Base-by-base conservation (phyloP, 805 yeast genomes). In the Myxozyma sirexii region DNA sequence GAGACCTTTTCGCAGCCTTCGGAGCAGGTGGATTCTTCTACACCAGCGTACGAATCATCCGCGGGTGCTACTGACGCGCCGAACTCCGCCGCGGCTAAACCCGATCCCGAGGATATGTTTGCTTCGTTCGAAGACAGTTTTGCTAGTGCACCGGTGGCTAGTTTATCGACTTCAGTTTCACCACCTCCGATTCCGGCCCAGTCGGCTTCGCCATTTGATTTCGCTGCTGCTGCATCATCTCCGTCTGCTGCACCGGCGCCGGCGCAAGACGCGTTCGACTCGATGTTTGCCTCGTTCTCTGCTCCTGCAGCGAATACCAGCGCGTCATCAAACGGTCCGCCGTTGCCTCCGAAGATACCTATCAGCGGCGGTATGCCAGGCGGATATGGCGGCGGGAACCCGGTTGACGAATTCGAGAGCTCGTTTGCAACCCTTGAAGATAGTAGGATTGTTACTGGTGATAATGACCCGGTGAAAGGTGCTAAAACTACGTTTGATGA, bases 141-240 rank as follows among this genome's bases (percentile, higher is more conserved):
- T 38, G 60, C 62, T 15, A 26, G 52, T 12, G 61, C 60, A 39
- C 54, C 60, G 23, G 46, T 59, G 2, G 64, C 62, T 13, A 52
- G 41, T 19, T 60, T 42, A 5, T 33, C 57, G 10, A 29, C 48
- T 29, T 19, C 57, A 19, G 45, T 21, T 2, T 39, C 49, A 10
- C 51, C 57, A 33, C 26, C 52, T 37, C 41, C 62, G 13, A 24
- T 39, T 23, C 33, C 86, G 82, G 67, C 87, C 1, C 83, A 84
- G 24, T 79, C 80, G 1, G 71, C 88, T 47, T 70, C 84, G 1
- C 86, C 90, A 0, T 71, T 87, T 35, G 82, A 83, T 64, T 73
- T 86, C 31, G 13, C 13, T 8, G n/a, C 37, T 2, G 76, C 82
- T 39, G 67, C 87, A 17, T 82, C 82, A 1, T 66, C 86, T 12